A percentile compares a stretch with the other conserved stretches of the same genome.
These are phyloP conservation scores for Candida fluviatilis DNA, from an alignment of 805 yeast species.

Conservation along the genomic window DNA sequence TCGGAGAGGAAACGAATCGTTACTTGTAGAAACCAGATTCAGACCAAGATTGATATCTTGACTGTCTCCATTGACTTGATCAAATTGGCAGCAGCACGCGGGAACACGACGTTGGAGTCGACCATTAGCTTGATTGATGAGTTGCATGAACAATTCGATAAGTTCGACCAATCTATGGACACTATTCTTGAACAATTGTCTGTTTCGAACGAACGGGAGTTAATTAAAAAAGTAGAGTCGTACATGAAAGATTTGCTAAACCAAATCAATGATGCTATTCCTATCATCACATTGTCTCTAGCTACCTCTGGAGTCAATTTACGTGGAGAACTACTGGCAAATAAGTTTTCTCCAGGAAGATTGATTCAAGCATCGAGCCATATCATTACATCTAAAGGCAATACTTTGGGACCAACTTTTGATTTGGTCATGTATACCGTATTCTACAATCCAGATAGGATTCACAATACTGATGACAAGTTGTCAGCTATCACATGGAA, in stretches of 20 bases:
- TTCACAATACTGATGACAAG: conserved; percentile 25
- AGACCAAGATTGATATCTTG: conserved; percentile 56
- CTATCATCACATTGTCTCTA: conserved; percentile 60
- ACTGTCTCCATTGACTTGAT: conserved; percentile 67
- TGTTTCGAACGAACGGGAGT: conserved; percentile 27
- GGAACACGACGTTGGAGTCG: conserved; percentile 52
- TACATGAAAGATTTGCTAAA: conserved; percentile 45
- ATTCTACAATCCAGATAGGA: conserved; percentile 53
- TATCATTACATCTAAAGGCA: conserved; percentile 36
- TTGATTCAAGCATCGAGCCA: conserved; percentile 57
- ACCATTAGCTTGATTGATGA: conserved; percentile 52
- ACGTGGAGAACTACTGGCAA: conserved; percentile 41
- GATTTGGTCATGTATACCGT: conserved; percentile 55
- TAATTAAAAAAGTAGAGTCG: conserved; percentile 43
- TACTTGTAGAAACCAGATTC: conserved; percentile 40
- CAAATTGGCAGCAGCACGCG: conserved; percentile 57
- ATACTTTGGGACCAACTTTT: conserved; percentile 58
- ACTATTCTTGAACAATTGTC: conserved; percentile 29
- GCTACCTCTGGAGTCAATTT: conserved; percentile 66
- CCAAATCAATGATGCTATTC: conserved; percentile 65
- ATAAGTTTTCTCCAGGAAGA: conserved; percentile 58
- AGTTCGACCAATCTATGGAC: conserved; percentile 49
- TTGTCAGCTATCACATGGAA: conserved; percentile 60
- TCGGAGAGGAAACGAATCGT: conserved; percentile 46
- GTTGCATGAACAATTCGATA: conserved; percentile 53